Conservation (phyloP, 257 asterid genomes). For the Gardenia jasminoides region DNA sequence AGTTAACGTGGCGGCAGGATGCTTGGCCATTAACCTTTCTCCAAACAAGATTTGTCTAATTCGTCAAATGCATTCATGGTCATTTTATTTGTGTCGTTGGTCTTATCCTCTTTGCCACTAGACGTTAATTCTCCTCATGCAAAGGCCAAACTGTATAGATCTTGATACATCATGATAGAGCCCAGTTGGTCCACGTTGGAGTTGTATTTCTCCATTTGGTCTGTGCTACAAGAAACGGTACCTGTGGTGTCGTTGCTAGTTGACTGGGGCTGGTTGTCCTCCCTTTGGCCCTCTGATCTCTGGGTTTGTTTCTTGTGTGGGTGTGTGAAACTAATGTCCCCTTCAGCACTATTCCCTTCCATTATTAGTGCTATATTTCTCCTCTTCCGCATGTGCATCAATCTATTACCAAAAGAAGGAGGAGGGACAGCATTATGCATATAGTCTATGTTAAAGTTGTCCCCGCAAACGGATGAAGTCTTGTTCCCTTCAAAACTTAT, state of each 20-base stretch:
- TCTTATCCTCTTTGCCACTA: neutral
- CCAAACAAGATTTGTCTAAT: neutral
- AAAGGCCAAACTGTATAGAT: constrained; percentile 1
- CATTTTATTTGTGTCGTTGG: neutral
- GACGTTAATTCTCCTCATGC: neutral
- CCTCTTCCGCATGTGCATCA: constrained; percentile 1
- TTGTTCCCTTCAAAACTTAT: constrained; percentile 11
- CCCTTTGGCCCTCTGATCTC: neutral
- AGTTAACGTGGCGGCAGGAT: neutral
- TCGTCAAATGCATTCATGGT: neutral
- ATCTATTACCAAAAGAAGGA: neutral
- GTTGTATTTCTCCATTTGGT: neutral
- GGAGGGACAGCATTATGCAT: neutral
- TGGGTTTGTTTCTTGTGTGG: constrained; percentile 7
- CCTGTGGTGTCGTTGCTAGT: neutral
- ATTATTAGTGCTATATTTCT: neutral
- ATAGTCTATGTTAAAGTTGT: constrained; percentile 11
- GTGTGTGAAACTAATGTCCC: neutral
- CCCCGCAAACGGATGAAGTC: constrained; percentile 9
- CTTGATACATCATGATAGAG: constrained; percentile 8
- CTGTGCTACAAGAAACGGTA: neutral
- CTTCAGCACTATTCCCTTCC: neutral
- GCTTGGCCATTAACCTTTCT: too few relatives aligned
- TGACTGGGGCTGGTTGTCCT: neutral
- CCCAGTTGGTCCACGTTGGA: neutral